Base-by-base conservation (phyloP, 2,329 filamentous ascomycete genomes). In the Aspergillus uvarum region DNA sequence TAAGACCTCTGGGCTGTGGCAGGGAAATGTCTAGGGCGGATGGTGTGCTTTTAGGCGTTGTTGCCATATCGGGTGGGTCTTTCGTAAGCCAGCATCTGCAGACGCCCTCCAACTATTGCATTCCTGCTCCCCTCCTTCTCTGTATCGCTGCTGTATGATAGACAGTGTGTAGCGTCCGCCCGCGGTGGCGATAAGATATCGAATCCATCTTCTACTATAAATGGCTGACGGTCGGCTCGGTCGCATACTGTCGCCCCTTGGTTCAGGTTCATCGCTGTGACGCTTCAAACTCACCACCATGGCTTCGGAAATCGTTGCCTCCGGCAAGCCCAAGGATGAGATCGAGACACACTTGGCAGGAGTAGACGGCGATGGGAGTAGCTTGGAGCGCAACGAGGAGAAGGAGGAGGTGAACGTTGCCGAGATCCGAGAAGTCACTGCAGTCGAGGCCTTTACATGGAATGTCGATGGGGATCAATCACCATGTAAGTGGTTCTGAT, bases 391-490 rank as follows among this genome's bases (percentile, higher is more conserved):
- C 24, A 55, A 55, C 29, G 42, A 55, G 31, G 53, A 55, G 26
- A 55, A 55, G 32, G 29, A 47, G n/a, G 26, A 55, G 11, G 21
- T 47, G 10, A 26, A 47, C 29, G 6, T 22, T 6, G 53, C 53
- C 24, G 73, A 76, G 31, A 63, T 66, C 19, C 67, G 63, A 3
- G 74, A 76, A 60, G 60, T 76, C 2, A 73, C 71, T 1, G 72
- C 74, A 2, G 68, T 67, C 1, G 74, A 76, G 58, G 74, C 74
- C 6, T 75, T 76, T 56, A 71, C 70, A 47, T 76, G 73, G 73
- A 73, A 70, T 58, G 74, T 76, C 12, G 71, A 75, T 24, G 74
- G 74, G 14, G 74, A 76, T 38, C 70, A 76, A 61, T 76, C 74
- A 19, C 74, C 74, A 22, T 76, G 74, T 76, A 59, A 54, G 72